Evolutionary conservation across 768 basidiomycete genomes (phyloP).

Genomic region (Xerocomellus dryophilus): DNA sequence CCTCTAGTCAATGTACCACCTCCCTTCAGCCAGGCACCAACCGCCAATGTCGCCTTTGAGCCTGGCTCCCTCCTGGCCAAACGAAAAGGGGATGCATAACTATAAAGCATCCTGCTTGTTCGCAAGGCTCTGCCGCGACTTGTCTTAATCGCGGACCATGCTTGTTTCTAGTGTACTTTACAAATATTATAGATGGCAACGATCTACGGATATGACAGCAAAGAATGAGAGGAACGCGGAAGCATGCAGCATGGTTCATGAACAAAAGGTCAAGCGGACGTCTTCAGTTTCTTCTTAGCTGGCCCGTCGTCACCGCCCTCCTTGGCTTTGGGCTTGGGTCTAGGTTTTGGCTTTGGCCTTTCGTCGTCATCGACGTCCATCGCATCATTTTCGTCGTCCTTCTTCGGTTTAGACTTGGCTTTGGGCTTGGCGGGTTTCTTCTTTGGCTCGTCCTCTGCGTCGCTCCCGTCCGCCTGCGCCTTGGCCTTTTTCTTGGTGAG

Average conservation of each 20-base stretch:
- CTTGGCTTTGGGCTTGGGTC: slow-evolving; percentile 37
- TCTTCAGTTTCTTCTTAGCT: slow-evolving; percentile 76
- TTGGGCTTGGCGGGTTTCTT: slow-evolving; percentile 47
- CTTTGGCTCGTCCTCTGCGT: slow-evolving; percentile 45
- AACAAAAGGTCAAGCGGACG: slow-evolving; percentile 31
- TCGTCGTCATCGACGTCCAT: slow-evolving; percentile 49
- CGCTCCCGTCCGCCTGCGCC: slow-evolving; percentile 41
- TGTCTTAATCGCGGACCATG: slow-evolving; percentile 6
- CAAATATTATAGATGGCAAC: slow-evolving; percentile 15
- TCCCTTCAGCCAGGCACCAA: slow-evolving; percentile 30
- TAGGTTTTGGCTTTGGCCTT: slow-evolving; percentile 39
- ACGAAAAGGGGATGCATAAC: slow-evolving; percentile 34
- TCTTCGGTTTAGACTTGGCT: slow-evolving; percentile 38
- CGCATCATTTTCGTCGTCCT: slow-evolving; percentile 42
- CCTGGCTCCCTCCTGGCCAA: slow-evolving; percentile 73
- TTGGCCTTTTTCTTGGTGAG: slow-evolving; percentile 44
- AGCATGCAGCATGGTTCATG: background rate
- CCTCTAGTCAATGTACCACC: slow-evolving; percentile 49
- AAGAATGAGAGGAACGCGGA: background rate
- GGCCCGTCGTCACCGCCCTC: slow-evolving; percentile 47
- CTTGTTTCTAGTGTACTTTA: slow-evolving; percentile 22
- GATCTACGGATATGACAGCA: background rate
- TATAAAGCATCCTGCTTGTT: background rate
- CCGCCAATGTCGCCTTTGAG: slow-evolving; percentile 54
- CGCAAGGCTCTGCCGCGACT: background rate